Conservation (phyloP, 202 grass and related monocot genomes). For the Bolboschoenoplectus hybrid region DNA sequence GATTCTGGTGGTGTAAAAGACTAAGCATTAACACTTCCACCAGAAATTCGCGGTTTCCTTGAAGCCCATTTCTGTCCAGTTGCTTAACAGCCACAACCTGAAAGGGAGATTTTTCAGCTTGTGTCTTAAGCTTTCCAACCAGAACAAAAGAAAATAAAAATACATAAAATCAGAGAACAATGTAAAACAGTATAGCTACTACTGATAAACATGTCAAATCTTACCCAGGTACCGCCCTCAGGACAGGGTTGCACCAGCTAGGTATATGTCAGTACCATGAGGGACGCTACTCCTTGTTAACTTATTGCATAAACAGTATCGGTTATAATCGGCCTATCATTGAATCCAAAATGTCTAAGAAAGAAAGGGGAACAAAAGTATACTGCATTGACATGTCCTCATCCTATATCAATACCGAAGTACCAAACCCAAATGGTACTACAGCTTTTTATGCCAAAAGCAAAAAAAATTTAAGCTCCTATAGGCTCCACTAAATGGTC, state of each 20-base stretch:
- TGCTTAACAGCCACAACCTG: slow-evolving; percentile 93
- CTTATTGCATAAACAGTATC: neutral
- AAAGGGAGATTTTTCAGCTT: neutral
- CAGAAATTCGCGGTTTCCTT: slow-evolving; percentile 97
- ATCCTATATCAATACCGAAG: neutral
- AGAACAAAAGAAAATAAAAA: slow-evolving; percentile 18
- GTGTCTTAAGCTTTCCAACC: neutral
- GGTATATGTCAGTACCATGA: slow-evolving; percentile 16
- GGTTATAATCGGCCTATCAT: neutral
- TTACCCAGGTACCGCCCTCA: neutral
- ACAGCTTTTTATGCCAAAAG: neutral
- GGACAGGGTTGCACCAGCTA: neutral
- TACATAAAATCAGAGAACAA: neutral
- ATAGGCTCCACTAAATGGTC: slow-evolving; percentile 9
- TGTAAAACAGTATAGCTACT: neutral
- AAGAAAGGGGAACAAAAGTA: neutral
- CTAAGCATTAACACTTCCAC: slow-evolving; percentile 99
- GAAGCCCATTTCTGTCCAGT: slow-evolving; percentile 86
- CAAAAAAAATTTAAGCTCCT: neutral
- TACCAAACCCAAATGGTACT: neutral
- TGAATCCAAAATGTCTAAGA: neutral
- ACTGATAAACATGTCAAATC: neutral
- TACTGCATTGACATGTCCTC: neutral
- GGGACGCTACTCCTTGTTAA: neutral
- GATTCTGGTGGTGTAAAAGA: slow-evolving; percentile 85